These are phyloP conservation scores for Epithemia pelagica DNA, from an alignment of 108 stramenopile species.

Conservation along the genomic window DNA sequence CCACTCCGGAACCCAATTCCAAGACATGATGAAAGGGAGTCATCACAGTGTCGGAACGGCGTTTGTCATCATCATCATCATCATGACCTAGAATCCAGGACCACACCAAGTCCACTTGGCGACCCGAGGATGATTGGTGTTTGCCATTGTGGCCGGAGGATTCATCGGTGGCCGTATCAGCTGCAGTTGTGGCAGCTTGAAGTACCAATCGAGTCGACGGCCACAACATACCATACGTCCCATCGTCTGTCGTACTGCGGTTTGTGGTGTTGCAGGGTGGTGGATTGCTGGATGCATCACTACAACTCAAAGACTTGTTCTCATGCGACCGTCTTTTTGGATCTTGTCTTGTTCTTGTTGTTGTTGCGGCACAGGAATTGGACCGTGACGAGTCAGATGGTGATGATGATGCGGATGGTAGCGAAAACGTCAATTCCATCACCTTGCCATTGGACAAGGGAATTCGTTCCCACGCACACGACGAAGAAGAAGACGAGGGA, in stretches of 20 bases:
- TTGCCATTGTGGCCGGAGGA: too few species aligned
- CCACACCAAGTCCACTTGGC: too few species aligned
- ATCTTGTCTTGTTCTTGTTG: too few species aligned
- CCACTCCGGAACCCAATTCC: conserved; percentile 70
- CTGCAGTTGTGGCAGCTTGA: too few species aligned
- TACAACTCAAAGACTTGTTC: too few species aligned
- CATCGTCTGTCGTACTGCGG: conserved; percentile 2
- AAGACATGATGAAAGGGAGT: conserved; percentile 35
- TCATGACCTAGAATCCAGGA: too few species aligned
- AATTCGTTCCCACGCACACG: not conserved
- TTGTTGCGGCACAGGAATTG: not conserved
- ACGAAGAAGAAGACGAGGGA: not conserved
- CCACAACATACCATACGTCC: conserved; percentile 15
- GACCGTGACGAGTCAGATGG: not conserved
- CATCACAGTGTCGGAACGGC: too few species aligned
- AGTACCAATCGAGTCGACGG: conserved; percentile 11
- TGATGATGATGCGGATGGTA: not conserved
- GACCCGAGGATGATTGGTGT: too few species aligned
- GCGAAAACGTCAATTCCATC: not conserved
- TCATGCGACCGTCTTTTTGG: too few species aligned
- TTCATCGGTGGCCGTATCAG: too few species aligned
- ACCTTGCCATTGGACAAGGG: not conserved
- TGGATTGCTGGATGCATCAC: too few species aligned
- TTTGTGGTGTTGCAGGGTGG: not conserved
- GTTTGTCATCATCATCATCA: too few species aligned